Evolutionary conservation across 805 yeast species (phyloP).

Genomic region (Candida yuanshanica): DNA sequence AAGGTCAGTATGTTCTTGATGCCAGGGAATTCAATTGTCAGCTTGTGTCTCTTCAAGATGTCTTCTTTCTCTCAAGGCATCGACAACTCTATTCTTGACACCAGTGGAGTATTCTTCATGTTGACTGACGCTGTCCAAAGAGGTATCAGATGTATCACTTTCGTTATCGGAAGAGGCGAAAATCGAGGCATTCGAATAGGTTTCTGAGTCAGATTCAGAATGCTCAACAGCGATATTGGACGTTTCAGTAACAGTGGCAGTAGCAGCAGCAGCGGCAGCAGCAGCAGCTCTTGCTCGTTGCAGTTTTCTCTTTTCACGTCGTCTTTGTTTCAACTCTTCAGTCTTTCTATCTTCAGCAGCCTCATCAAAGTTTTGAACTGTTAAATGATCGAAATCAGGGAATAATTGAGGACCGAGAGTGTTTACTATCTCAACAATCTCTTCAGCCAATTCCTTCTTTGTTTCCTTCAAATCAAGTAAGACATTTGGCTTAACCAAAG

Average conservation of each 20-base stretch:
- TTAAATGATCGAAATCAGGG: conserved; percentile 67
- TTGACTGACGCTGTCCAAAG: conserved; percentile 13
- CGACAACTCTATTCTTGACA: conserved; percentile 21
- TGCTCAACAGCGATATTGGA: background rate
- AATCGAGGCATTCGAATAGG: conserved; percentile 29
- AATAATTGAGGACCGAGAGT: conserved; percentile 77
- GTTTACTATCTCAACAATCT: conserved; percentile 76
- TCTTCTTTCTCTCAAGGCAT: conserved; percentile 26
- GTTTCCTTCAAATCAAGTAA: conserved; percentile 53
- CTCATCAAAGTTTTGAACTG: conserved; percentile 23
- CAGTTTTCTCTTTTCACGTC: conserved; percentile 24
- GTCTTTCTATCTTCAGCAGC: conserved; percentile 31
- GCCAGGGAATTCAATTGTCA: too few species aligned
- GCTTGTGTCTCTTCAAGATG: background rate
- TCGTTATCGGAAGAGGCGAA: conserved; percentile 35
- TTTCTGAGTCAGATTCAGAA: conserved; percentile 6
- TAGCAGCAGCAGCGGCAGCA: conserved; percentile 1
- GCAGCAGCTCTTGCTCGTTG: conserved; percentile 9
- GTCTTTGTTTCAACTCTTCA: conserved; percentile 31
- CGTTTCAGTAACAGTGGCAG: background rate
- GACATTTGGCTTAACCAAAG: conserved; percentile 53
- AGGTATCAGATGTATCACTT: conserved; percentile 26
- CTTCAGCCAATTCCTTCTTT: conserved; percentile 57
- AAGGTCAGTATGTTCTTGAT: too few species aligned
- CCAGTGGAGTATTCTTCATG: conserved; percentile 17